These are phyloP conservation scores for Salvia splendens DNA, from an alignment of 257 asterid genomes.

Conservation along the genomic window DNA sequence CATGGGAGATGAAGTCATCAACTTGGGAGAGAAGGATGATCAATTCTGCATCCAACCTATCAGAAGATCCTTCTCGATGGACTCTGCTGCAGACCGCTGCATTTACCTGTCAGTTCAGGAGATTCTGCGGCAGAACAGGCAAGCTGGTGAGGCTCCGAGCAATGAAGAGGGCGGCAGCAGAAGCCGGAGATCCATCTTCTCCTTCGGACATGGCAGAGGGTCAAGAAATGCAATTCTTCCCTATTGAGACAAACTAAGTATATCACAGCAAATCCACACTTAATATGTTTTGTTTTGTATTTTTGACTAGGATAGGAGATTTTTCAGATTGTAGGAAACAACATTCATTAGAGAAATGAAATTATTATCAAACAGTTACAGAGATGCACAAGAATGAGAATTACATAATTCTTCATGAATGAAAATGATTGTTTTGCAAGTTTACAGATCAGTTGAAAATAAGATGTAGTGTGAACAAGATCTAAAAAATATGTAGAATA, in stretches of 20 bases:
- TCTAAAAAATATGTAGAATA: neutral
- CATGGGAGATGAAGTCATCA: slow-evolving; percentile 79
- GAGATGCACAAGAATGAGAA: neutral
- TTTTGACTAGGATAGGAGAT: neutral
- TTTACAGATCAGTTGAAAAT: neutral
- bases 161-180: slow-evolving; percentile 64
- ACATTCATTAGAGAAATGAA: slow-evolving; percentile 3
- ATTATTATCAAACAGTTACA: slow-evolving; percentile 14
- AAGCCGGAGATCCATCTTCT: slow-evolving; percentile 63
- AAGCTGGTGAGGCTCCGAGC: slow-evolving; percentile 34
- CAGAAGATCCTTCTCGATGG: slow-evolving; percentile 89
- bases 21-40: slow-evolving; percentile 52
- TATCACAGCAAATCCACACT: neutral
- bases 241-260: slow-evolving; percentile 35
- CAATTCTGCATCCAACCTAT: slow-evolving; percentile 63
- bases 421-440: neutral
- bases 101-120: slow-evolving; percentile 67
- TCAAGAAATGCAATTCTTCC: slow-evolving; percentile 67
- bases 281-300: neutral
- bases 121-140: slow-evolving; percentile 45
- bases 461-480: slow-evolving; percentile 22
- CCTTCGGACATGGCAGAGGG: slow-evolving; percentile 69
- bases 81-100: slow-evolving; percentile 62
- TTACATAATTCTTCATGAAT: slow-evolving; percentile 4
- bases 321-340: slow-evolving; percentile 31